These are phyloP conservation scores for Populus simonii DNA, from an alignment of 345 rosid species.

Conservation along the genomic window DNA sequence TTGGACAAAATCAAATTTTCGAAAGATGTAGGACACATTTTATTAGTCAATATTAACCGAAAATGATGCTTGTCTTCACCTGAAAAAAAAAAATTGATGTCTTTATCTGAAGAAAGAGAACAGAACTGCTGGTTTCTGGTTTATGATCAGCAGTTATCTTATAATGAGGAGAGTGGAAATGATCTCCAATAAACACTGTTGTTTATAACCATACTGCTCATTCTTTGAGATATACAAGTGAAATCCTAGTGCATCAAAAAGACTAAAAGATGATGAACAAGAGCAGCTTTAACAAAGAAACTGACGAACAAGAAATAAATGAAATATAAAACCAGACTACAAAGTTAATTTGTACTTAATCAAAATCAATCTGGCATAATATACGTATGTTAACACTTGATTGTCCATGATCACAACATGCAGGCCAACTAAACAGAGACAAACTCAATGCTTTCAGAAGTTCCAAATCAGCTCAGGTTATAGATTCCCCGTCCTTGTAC, in stretches of 20 bases:
- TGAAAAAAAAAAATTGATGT: background rate
- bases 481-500: conserved; percentile 72
- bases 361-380: background rate
- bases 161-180: background rate
- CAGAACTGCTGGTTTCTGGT: background rate
- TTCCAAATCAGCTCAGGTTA: conserved; percentile 20
- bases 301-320: background rate
- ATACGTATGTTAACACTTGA: background rate
- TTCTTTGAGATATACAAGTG: background rate
- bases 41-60: background rate
- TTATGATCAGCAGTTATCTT: background rate
- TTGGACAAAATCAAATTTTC: background rate
- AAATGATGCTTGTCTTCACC: background rate
- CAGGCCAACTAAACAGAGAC: conserved; percentile 12
- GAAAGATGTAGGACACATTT: background rate
- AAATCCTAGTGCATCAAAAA: background rate
- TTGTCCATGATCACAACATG: background rate
- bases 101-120: background rate
- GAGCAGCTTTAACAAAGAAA: background rate
- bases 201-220: background rate
- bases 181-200: background rate
- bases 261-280: background rate
- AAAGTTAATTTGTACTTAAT: background rate
- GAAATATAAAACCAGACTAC: background rate
- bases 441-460: background rate